Conservation (phyloP, 2,329 filamentous ascomycete species). For the Diaporthe citriasiana region DNA sequence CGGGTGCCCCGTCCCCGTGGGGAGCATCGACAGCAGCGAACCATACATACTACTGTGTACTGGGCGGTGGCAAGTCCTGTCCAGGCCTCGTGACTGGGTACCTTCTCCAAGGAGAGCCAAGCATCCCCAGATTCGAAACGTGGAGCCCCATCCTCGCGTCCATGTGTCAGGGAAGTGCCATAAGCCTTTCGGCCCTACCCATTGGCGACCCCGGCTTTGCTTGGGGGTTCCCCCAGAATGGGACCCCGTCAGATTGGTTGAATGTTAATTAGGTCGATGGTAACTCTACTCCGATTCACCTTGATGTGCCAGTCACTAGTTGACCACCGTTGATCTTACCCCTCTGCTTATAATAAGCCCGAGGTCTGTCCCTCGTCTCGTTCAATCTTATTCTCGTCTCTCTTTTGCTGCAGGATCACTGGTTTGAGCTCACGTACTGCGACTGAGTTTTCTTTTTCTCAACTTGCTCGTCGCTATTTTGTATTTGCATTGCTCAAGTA, state of each 20-base stretch:
- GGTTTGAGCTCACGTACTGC: background rate
- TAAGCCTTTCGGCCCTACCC: slow-evolving; percentile 36
- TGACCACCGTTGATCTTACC: background rate
- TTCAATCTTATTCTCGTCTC: background rate
- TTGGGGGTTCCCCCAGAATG: slow-evolving; percentile 25
- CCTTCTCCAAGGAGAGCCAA: slow-evolving; percentile 4
- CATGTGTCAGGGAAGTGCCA: slow-evolving; percentile 28
- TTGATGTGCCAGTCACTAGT: background rate
- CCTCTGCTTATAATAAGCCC: slow-evolving; percentile 8
- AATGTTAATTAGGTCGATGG: background rate
- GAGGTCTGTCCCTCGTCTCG: background rate
- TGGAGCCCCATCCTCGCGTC: slow-evolving; percentile 28
- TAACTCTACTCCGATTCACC: background rate
- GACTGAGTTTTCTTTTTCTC: background rate
- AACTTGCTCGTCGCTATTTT: background rate
- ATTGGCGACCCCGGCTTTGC: slow-evolving; percentile 21
- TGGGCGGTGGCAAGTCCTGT: slow-evolving; percentile 27
- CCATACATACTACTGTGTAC: no score
- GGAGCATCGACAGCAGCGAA: background rate
- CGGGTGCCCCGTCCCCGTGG: slow-evolving; percentile 30
- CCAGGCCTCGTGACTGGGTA: slow-evolving; percentile 25
- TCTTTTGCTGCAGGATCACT: background rate
- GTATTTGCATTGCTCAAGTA: background rate
- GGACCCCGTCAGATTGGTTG: slow-evolving; percentile 18
- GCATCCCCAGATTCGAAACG: slow-evolving; percentile 38